Conservation (phyloP, 192 early-diverging fungal genomes). For the Backusella mclennaniae region DNA sequence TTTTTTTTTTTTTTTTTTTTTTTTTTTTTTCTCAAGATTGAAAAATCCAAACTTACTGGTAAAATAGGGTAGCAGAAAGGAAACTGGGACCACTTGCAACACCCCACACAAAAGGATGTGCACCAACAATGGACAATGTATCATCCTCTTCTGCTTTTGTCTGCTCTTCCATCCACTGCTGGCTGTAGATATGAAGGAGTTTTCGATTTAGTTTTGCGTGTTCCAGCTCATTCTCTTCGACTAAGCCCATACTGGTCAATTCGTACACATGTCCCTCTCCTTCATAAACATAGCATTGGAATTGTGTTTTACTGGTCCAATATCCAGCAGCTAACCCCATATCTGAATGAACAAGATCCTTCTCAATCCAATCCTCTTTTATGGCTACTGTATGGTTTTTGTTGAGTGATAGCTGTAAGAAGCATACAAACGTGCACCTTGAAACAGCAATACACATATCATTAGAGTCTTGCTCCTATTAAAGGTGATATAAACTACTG, state of each 20-base stretch:
- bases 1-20: too few species aligned
- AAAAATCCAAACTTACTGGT: not conserved
- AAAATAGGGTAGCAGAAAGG: not conserved
- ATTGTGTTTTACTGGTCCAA: not conserved
- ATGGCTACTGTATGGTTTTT: not conserved
- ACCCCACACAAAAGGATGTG: not conserved
- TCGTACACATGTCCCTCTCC: slow-evolving; percentile 3
- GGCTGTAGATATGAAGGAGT: slow-evolving; percentile 3
- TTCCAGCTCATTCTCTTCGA: not conserved
- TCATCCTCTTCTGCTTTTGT: slow-evolving; percentile 10
- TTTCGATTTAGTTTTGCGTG: not conserved
- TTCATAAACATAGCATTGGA: not conserved
- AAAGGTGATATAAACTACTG: not conserved
- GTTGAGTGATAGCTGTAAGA: not conserved
- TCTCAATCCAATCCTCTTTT: not conserved
- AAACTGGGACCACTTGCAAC: not conserved
- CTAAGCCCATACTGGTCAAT: not conserved
- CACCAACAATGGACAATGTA: not conserved
- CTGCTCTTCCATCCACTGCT: slow-evolving; percentile 14
- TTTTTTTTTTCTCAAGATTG: not conserved
- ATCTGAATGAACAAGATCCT: not conserved
- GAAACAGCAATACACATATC: not conserved
- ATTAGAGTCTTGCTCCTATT: not conserved
- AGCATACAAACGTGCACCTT: not conserved
- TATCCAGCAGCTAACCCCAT: not conserved